Evolutionary conservation across 495 filamentous ascomycete genomes (phyloP).

Genomic region (Hyaloscypha variabilis): DNA sequence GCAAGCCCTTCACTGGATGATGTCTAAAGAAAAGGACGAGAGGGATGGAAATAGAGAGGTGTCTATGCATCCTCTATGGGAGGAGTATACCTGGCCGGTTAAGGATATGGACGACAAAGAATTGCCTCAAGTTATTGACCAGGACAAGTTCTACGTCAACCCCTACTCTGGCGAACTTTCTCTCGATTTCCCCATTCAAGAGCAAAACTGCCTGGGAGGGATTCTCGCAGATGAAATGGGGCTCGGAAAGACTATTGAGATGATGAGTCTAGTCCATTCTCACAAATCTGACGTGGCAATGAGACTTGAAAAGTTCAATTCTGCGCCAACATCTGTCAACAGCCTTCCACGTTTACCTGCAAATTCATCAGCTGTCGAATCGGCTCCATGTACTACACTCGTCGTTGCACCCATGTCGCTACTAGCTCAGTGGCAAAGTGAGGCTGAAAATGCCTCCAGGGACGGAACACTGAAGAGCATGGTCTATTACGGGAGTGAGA

Average conservation of each 20-base stretch:
- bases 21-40: conserved; percentile 85
- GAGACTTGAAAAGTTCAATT: conserved; percentile 22
- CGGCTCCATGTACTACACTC: conserved; percentile 86
- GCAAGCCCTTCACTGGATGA: conserved; percentile 94
- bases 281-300: conserved; percentile 64
- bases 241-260: conserved; percentile 97
- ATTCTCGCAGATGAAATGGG: conserved; percentile 91
- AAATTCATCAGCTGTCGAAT: conserved; percentile 52
- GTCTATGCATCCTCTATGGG: conserved; percentile 98
- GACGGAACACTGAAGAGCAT: conserved; percentile 79
- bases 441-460: conserved; percentile 85
- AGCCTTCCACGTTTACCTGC: conserved; percentile 61
- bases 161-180: conserved; percentile 95
- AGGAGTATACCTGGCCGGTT: conserved; percentile 87
- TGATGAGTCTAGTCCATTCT: conserved; percentile 90
- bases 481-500: conserved; percentile 90
- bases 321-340: conserved; percentile 48
- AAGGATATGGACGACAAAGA: conserved; percentile 86
- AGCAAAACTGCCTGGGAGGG: conserved; percentile 92
- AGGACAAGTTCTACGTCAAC: conserved; percentile 87
- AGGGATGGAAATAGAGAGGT: conserved; percentile 59
- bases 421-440: conserved; percentile 93
- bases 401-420: conserved; percentile 96
- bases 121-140: conserved; percentile 61
- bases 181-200: conserved; percentile 88